These are phyloP conservation scores for Ochetophila trinervis DNA, from an alignment of 306 rosid species.

Conservation along the genomic window DNA sequence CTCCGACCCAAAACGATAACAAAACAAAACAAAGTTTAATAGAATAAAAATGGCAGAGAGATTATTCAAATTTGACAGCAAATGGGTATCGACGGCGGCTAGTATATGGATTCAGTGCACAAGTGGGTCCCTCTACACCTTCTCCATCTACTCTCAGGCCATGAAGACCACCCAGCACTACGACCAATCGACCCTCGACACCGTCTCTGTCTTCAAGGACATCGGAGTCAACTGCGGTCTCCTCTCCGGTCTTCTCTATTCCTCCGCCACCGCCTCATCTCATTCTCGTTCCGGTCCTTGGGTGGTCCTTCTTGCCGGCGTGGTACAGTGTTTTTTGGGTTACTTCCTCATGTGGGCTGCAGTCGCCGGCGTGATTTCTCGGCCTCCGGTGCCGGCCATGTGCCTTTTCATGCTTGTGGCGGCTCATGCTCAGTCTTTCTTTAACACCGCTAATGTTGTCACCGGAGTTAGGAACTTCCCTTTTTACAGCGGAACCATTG, in stretches of 20 bases:
- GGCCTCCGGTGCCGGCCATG: conserved; percentile 18
- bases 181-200: conserved; percentile 27
- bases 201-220: conserved; percentile 32
- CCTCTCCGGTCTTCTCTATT: conserved; percentile 27
- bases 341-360: conserved; percentile 30
- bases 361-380: conserved; percentile 17
- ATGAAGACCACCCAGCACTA: conserved; percentile 21
- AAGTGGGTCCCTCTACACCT: conserved; percentile 31
- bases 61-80: not conserved
- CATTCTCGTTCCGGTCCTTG: conserved; percentile 4
- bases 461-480: conserved; percentile 32
- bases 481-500: conserved; percentile 27
- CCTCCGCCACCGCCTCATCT: not conserved
- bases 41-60: conserved; percentile 1
- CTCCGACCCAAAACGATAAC: not conserved
- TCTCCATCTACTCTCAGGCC: conserved; percentile 29
- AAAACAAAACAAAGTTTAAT: not conserved
- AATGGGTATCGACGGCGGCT: conserved; percentile 30
- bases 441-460: conserved; percentile 28
- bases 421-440: conserved; percentile 28
- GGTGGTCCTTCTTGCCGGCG: conserved; percentile 17
- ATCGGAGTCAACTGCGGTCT: conserved; percentile 29
- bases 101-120: conserved; percentile 30
- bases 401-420: conserved; percentile 25
- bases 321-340: conserved; percentile 24